Evolutionary conservation across 139 green algal genomes (phyloP), one percentile per base, ranked within the genome.

Genomic region (Chlorella sorokiniana): DNA sequence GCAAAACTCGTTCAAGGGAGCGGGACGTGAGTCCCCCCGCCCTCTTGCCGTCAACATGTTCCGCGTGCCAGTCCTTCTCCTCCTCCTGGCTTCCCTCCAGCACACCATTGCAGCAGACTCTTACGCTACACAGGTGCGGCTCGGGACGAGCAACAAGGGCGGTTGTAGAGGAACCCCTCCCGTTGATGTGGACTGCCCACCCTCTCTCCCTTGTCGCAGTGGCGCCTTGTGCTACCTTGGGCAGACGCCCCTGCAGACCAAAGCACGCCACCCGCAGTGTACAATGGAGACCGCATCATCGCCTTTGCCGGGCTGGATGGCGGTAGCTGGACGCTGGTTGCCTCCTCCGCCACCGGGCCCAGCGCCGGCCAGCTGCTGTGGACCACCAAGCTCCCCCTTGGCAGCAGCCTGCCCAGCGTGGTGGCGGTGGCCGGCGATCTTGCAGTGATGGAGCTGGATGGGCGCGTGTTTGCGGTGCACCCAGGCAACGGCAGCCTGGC

Each of bases 371-470:
- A 44, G 33, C 33, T 72, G 65, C 37, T 42, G 65, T 72, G 65
- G 65, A 72, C 65, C 33, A 44, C 65, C 35, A 29, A 72, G 37
- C 22, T 72, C 29, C 65, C 65, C 2, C 65, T 72, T 14, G 37
- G 65, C 37, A 48, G 35, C 65, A 44, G 38, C 33, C 37, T 72
- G 35, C 65, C 65, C 65, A 48, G 33, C 37, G 38, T 44, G 1
- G n/a, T 72, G 9, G 54, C 73, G 11, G 73, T 52, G 9, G 73
- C 73, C 10, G 73, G 73, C 7, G 73, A 51, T 18, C 54, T 79
- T 37, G 73, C 73, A 10, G 73, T 79, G 73, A 23, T 79, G 73
- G 54, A 79, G 54, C 73, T 79, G 27, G 73, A 79, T 33, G 73
- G 52, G 23, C 73, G 73, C 0, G 54, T 79, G 27, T 38, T 79